Evolutionary conservation across 305 asterid species (phyloP), one percentile per base, ranked within the genome.

Genomic region (Solanum hybrid): DNA sequence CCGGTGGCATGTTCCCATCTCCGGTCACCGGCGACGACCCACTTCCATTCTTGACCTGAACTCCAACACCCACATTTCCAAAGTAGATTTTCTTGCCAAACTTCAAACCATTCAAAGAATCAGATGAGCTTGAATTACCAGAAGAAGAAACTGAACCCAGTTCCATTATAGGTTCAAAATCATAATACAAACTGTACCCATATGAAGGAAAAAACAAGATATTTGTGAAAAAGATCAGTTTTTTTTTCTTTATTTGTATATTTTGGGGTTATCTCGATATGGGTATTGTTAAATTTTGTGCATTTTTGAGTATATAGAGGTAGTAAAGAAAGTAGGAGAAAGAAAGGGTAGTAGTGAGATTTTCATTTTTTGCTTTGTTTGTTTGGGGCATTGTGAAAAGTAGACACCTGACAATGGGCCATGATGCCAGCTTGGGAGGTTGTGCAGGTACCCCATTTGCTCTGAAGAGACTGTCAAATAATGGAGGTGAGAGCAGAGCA

Each of bases 61-160:
- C 91, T 11, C 92, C 90, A 37, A 83, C 85, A 87, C 88, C 91
- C 70, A 89, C 91, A 91, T 92, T 93, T 89, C 91, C 94, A 88
- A 92, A 93, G 93, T 92, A 93, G 32, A 93, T 91, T 93, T 92
- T 93, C 92, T 92, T 77, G 31, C 94, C 95, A 89, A 93, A 91
- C 82, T 91, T 93, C 92, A 92, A 91, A 20, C 95, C 93, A 79
- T 92, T 89, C 29, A 91, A 90, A 5, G 93, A 92, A 36, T 93
- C 90, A 9, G 91, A 79, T 14, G 93, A 73, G 27, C 72, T 73
- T 81, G 87, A 84, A 29, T 83, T 83, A 31, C 90, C 37, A 13
- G 89, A 61, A 80, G 90, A 87, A 85, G 91, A 87, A 76, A 90
- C 93, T 86, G 92, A 89, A 91, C 93, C 91, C 90, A 91, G 79